A percentile compares a stretch with the other conserved stretches of the same genome.
These are phyloP conservation scores for Fusarium duplospermum DNA, from an alignment of 2,329 filamentous ascomycete species.

Conservation along the genomic window DNA sequence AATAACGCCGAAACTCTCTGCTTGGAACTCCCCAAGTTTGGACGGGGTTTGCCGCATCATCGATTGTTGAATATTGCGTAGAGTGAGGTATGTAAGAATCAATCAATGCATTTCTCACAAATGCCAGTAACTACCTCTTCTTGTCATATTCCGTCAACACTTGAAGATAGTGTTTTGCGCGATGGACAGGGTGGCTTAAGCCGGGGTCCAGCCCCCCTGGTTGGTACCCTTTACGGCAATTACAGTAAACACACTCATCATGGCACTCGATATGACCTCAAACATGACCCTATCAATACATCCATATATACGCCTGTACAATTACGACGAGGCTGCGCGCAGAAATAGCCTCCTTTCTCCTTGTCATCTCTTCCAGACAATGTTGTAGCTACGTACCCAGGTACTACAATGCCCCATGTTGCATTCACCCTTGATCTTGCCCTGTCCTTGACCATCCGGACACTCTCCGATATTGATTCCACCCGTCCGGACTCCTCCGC, in stretches of 20 bases:
- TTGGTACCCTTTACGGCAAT: not conserved
- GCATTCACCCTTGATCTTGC: conserved; percentile 8
- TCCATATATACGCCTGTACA: conserved; percentile 23
- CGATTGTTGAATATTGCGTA: not conserved
- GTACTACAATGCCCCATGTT: conserved; percentile 5
- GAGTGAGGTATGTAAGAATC: not conserved
- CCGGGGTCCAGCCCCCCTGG: not conserved
- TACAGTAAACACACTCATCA: not conserved
- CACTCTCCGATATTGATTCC: conserved; percentile 2
- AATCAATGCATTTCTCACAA: not conserved
- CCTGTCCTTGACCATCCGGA: not conserved
- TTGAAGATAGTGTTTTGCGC: not conserved
- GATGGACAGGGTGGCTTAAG: not conserved
- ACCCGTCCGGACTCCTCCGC: not conserved
- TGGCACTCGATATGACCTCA: not conserved
- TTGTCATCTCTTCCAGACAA: not conserved
- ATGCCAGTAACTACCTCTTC: not conserved
- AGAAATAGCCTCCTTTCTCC: conserved; percentile 8
- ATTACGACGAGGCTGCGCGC: conserved; percentile 24
- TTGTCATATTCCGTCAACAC: not conserved
- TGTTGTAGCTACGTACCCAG: not conserved
- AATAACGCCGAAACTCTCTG: not conserved
- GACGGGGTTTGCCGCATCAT: not conserved
- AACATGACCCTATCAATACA: not conserved
- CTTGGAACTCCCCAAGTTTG: not conserved